These are phyloP conservation scores for Galeopsis tetrahit DNA, from an alignment of 257 asterid species.

Conservation along the genomic window DNA sequence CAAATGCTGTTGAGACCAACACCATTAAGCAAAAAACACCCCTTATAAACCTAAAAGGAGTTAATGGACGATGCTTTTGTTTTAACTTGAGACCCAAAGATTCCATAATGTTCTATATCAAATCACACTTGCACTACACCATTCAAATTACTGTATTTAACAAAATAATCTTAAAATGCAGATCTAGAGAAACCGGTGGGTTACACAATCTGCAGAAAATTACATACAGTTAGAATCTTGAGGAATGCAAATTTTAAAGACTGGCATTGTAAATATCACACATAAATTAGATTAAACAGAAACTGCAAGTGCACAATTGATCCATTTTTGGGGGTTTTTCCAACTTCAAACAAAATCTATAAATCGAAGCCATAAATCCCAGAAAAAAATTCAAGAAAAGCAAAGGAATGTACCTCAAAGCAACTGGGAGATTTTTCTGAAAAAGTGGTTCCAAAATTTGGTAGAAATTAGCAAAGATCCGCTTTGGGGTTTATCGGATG, in stretches of 20 bases:
- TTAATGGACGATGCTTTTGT: conserved; percentile 55
- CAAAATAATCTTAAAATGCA: conserved; percentile 14
- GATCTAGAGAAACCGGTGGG: conserved; percentile 24
- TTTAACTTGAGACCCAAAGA: conserved; percentile 33
- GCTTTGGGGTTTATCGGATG: not conserved
- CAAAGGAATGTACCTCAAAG: conserved; percentile 24
- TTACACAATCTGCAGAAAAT: conserved; percentile 25
- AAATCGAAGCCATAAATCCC: conserved; percentile 18
- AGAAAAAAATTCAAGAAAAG: conserved; percentile 21
- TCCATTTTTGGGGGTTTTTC: not conserved
- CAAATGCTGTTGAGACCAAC: conserved; percentile 72
- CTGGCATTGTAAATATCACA: not conserved
- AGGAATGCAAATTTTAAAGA: not conserved
- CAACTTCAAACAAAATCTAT: conserved; percentile 5
- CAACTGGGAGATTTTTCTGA: not conserved
- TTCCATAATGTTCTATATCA: conserved; percentile 43
- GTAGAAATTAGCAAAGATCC: not conserved
- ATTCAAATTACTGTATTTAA: not conserved
- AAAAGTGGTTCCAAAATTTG: not conserved
- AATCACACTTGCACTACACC: not conserved
- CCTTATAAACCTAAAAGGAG: conserved; percentile 52
- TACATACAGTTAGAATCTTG: conserved; percentile 7
- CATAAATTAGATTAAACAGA: conserved; percentile 9
- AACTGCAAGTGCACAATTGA: conserved; percentile 12
- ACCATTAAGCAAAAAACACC: conserved; percentile 69